Conservation (phyloP, 2,329 filamentous ascomycete species). For the Trichophyton equinum region DNA sequence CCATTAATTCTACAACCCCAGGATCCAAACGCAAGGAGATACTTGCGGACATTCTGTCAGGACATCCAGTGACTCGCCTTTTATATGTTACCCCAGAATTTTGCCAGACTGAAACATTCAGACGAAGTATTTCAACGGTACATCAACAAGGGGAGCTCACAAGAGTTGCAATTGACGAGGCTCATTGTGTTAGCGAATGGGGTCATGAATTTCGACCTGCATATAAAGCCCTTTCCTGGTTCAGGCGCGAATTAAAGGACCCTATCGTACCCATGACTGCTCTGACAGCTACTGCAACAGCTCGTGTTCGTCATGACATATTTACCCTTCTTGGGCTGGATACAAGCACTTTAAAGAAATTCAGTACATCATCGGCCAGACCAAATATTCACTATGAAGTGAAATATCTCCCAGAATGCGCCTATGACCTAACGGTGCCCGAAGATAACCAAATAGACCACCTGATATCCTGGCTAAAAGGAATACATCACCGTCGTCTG, state of each 20-base stretch:
- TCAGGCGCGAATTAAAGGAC: constrained; percentile 53
- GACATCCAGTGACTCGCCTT: constrained; percentile 69
- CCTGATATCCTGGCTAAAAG: constrained; percentile 63
- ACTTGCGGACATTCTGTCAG: constrained; percentile 69
- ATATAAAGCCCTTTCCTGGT: constrained; percentile 78
- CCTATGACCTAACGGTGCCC: constrained; percentile 19
- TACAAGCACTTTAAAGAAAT: constrained; percentile 51
- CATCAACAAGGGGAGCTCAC: constrained; percentile 73
- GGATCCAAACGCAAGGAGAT: constrained; percentile 53
- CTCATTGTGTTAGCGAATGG: constrained; percentile 97
- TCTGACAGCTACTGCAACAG: constrained; percentile 80
- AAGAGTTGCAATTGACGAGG: constrained; percentile 82
- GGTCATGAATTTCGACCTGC: constrained; percentile 92
- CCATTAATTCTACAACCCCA: constrained; percentile 74
- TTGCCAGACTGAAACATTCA: constrained; percentile 66
- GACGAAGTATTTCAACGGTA: constrained; percentile 58
- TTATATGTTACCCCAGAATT: constrained; percentile 91
- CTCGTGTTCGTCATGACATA: constrained; percentile 68
- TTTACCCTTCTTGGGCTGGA: constrained; percentile 61
- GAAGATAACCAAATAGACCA: constrained; percentile 56
- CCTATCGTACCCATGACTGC: constrained; percentile 84
- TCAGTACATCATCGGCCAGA: constrained; percentile 71
- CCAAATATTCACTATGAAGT: constrained; percentile 87
- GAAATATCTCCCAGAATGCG: constrained; percentile 41
- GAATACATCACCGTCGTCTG: constrained; percentile 59